phyloP scores from a whole-genome alignment of 345 rosid genomes.

The Citrus maxima region DNA sequence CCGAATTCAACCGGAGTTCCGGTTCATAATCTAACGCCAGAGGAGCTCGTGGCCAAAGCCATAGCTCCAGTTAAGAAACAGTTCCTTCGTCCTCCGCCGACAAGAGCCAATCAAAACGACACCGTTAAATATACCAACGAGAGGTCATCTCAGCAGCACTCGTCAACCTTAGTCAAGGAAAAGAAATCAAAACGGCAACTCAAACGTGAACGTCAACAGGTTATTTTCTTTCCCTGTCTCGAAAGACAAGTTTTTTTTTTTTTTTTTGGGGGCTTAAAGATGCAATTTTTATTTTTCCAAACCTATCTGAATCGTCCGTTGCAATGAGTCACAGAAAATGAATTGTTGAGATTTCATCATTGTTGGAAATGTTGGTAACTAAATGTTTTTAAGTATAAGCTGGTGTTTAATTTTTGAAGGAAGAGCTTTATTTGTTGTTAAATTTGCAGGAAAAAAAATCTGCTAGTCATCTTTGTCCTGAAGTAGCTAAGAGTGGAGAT shows the following conservation, averaged over 20 bases:
- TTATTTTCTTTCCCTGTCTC: constrained; percentile 7
- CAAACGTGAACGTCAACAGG: constrained; percentile 86
- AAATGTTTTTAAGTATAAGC: neutral
- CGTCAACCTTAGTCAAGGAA: constrained; percentile 44
- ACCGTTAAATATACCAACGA: constrained; percentile 19
- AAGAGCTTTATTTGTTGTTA: neutral
- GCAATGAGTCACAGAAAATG: neutral
- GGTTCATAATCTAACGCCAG: constrained; percentile 34
- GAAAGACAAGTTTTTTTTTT: neutral
- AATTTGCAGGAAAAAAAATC: constrained; percentile 55
- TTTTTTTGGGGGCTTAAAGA: neutral
- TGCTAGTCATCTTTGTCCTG: constrained; percentile 58
- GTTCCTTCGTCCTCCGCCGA: constrained; percentile 68
- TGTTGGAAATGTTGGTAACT: neutral
- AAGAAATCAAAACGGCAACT: constrained; percentile 95
- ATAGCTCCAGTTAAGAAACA: constrained; percentile 79
- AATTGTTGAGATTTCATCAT: neutral
- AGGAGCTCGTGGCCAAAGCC: constrained; percentile 69
- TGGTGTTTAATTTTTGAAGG: neutral
- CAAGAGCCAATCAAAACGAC: constrained; percentile 40
- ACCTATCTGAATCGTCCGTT: neutral
- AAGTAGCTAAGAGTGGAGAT: constrained; percentile 64
- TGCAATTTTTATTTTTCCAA: neutral
- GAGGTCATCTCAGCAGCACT: constrained; percentile 27
- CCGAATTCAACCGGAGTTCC: constrained; percentile 53